Conservation (phyloP, 192 early-diverging fungal species). For the Backusella morwellensis region DNA sequence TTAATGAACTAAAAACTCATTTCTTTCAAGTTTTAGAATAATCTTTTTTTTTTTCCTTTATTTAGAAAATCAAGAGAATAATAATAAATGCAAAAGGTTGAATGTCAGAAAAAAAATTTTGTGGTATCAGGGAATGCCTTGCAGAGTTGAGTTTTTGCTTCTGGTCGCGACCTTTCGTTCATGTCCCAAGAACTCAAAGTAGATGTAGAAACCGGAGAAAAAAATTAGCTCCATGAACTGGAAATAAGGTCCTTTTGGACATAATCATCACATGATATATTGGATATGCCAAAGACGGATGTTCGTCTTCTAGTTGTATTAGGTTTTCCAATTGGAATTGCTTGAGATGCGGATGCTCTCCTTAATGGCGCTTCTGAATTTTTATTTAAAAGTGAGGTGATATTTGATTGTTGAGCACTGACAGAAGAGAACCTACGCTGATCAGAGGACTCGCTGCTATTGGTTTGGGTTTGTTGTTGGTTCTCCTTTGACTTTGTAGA, state of each 20-base stretch:
- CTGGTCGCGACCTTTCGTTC: neutral
- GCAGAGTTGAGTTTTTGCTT: neutral
- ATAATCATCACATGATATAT: slow-evolving; percentile 28
- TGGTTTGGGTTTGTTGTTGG: neutral
- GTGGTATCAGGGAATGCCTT: neutral
- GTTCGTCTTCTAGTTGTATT: slow-evolving; percentile 14
- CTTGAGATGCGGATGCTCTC: neutral
- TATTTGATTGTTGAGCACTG: neutral
- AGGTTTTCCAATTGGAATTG: neutral
- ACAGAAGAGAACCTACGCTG: neutral
- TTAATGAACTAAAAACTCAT: neutral
- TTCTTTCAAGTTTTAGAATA: neutral
- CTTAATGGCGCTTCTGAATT: neutral
- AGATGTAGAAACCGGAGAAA: neutral
- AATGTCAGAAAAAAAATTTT: neutral
- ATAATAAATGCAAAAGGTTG: neutral
- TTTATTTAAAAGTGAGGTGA: neutral
- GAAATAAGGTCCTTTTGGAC: slow-evolving; percentile 34
- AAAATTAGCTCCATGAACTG: slow-evolving; percentile 27
- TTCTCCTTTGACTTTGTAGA: neutral
- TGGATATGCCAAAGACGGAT: slow-evolving; percentile 30
- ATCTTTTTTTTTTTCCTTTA: neutral
- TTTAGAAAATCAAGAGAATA: neutral
- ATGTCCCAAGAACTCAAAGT: neutral
- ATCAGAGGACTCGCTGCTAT: neutral